These are phyloP conservation scores for Strigomonas culicis DNA, from an alignment of 208 protist genomes.

Conservation along the genomic window DNA sequence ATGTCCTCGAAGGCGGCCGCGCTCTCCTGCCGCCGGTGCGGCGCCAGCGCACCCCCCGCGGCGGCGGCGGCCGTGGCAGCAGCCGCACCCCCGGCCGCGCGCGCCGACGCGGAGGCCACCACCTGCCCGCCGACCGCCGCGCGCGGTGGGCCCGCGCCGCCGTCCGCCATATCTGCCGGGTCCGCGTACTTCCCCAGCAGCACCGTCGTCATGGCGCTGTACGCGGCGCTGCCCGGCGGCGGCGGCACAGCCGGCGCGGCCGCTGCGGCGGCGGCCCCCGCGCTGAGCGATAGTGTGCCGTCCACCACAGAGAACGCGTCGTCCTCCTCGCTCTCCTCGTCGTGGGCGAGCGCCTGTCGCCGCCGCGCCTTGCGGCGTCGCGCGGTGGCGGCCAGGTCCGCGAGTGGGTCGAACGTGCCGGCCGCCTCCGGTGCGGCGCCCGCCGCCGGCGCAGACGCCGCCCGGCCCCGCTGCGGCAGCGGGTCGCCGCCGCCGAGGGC, in stretches of 20 bases:
- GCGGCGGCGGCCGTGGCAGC: no score
- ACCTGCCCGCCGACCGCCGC: neutral
- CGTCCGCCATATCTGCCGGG: neutral
- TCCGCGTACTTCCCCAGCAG: constrained; percentile 31
- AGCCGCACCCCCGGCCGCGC: neutral
- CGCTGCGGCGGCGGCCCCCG: neutral
- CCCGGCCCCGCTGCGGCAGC: constrained; percentile 16
- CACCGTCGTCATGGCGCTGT: constrained; percentile 35
- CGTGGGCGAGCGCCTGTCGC: constrained; percentile 20
- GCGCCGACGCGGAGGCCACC: neutral
- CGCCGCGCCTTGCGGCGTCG: constrained; percentile 35
- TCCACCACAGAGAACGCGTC: neutral
- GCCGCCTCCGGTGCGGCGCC: neutral
- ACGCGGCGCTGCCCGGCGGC: constrained; percentile 8
- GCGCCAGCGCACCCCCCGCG: neutral
- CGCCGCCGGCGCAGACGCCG: neutral
- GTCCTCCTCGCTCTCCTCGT: constrained; percentile 17
- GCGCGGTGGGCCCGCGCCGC: no score
- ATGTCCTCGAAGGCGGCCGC: constrained; percentile 45
- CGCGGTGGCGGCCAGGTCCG: constrained; percentile 42
- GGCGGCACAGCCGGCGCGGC: neutral
- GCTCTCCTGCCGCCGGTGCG: constrained; percentile 15
- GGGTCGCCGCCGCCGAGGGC: constrained; percentile 39
- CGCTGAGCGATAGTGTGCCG: neutral
- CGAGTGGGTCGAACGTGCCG: constrained; percentile 63